phyloP scores from a whole-genome alignment of 768 basidiomycete species.

The Leucocoprinus sp. region DNA sequence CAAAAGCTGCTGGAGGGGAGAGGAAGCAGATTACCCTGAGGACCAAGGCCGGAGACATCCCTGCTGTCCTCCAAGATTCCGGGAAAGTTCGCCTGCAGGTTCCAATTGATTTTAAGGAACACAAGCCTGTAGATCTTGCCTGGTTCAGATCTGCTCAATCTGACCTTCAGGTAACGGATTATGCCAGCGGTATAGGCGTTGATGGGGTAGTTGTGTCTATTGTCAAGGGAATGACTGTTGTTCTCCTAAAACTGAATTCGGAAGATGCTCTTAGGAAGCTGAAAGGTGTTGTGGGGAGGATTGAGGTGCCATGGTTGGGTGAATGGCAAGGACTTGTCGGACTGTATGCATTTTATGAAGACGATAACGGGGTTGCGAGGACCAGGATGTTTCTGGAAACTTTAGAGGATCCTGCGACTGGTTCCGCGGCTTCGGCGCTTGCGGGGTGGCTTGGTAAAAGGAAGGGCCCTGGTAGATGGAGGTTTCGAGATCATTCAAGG shows the following conservation, averaged over 20 bases:
- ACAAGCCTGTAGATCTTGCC: slow-evolving; percentile 20
- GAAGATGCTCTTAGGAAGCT: slow-evolving; percentile 29
- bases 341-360: slow-evolving; percentile 28
- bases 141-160: slow-evolving; percentile 23
- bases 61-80: slow-evolving; percentile 19
- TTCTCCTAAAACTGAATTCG: slow-evolving; percentile 29
- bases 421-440: slow-evolving; percentile 36
- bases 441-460: slow-evolving; percentile 30
- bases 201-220: slow-evolving; percentile 32
- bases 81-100: slow-evolving; percentile 28
- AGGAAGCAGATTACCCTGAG: slow-evolving; percentile 21
- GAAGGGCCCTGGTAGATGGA: slow-evolving; percentile 29
- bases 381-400: slow-evolving; percentile 34
- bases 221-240: slow-evolving; percentile 40
- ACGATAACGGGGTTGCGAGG: slow-evolving; percentile 25
- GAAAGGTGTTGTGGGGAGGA: slow-evolving; percentile 19
- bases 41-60: slow-evolving; percentile 36
- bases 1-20: slow-evolving; percentile 11
- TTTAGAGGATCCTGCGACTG: slow-evolving; percentile 39
- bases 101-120: slow-evolving; percentile 34
- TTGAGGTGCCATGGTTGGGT: slow-evolving; percentile 23
- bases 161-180: slow-evolving; percentile 24
- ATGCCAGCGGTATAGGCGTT: slow-evolving; percentile 25
- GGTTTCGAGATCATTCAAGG: slow-evolving; percentile 33
- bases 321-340: slow-evolving; percentile 32